These are phyloP conservation scores for Teratosphaeria viscida DNA, from an alignment of 2,329 filamentous ascomycete genomes.

Conservation along the genomic window DNA sequence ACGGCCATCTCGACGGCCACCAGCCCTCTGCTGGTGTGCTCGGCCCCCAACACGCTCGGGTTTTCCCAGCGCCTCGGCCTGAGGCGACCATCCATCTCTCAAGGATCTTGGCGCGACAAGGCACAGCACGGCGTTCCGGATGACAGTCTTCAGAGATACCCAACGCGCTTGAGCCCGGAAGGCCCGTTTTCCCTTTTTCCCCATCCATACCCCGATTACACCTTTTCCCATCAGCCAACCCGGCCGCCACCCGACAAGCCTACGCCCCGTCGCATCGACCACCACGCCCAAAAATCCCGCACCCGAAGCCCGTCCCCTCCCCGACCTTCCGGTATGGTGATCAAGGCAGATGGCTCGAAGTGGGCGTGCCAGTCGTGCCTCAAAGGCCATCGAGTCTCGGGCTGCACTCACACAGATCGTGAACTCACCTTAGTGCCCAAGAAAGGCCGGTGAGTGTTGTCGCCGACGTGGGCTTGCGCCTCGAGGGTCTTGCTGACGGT, in stretches of 20 bases:
- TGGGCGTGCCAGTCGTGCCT: slow-evolving; percentile 97
- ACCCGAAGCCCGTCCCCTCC: background rate
- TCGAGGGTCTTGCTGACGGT: background rate
- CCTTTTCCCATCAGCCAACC: background rate
- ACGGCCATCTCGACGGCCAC: slow-evolving; percentile 19
- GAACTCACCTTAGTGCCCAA: slow-evolving; percentile 91
- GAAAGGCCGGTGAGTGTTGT: slow-evolving; percentile 57
- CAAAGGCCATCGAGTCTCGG: slow-evolving; percentile 96
- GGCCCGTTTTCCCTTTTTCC: slow-evolving; percentile 4
- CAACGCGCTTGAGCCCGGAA: slow-evolving; percentile 1
- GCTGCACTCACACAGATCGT: slow-evolving; percentile 89
- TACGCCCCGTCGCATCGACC: background rate
- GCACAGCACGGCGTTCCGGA: slow-evolving; percentile 11
- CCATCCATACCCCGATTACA: slow-evolving; percentile 3
- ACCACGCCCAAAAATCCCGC: slow-evolving; percentile 9
- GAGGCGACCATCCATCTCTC: background rate
- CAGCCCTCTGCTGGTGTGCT: slow-evolving; percentile 25
- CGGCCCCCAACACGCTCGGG: slow-evolving; percentile 14
- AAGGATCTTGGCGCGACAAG: slow-evolving; percentile 2
- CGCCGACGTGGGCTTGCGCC: background rate
- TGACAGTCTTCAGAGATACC: slow-evolving; percentile 13
- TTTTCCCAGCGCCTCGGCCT: background rate
- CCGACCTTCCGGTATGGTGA: slow-evolving; percentile 20
- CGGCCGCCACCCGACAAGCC: background rate
- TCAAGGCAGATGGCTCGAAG: slow-evolving; percentile 70